phyloP scores from a whole-genome alignment of 129 eudicot genomes.

The Tanacetum coccineum region DNA sequence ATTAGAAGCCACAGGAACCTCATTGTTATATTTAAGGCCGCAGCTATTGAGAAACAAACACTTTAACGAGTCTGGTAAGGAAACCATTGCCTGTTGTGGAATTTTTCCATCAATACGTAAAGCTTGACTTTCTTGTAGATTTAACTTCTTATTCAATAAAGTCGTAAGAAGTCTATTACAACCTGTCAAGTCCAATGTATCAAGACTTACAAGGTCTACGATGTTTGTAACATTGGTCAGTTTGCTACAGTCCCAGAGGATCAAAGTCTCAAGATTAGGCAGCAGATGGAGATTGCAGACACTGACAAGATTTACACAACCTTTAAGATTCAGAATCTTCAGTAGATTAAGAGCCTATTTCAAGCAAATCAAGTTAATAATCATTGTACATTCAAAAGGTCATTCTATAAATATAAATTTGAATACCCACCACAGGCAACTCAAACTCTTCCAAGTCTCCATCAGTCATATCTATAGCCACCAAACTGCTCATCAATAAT shows the following conservation, averaged over 20 bases:
- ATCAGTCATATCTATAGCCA: conserved; percentile 20
- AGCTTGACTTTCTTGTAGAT: not conserved
- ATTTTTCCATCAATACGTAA: not conserved
- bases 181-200: conserved; percentile 8
- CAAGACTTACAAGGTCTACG: conserved; percentile 6
- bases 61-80: not conserved
- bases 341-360: conserved; percentile 23
- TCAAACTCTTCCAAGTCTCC: conserved; percentile 6
- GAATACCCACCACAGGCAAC: not conserved
- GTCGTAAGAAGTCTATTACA: not conserved
- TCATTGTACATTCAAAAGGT: not conserved
- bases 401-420: no score
- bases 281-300: not conserved
- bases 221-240: conserved; percentile 24
- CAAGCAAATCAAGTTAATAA: not conserved
- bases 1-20: not conserved
- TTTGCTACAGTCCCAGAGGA: not conserved
- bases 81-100: not conserved
- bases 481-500: conserved; percentile 3
- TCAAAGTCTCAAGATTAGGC: conserved; percentile 29
- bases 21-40: not conserved
- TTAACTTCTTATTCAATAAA: not conserved
- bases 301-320: not conserved
- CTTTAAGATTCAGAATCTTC: conserved; percentile 29
- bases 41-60: not conserved